Base-by-base conservation (phyloP, 1,139 yeast genomes). In the Lodderomyces oxycetoniae region DNA sequence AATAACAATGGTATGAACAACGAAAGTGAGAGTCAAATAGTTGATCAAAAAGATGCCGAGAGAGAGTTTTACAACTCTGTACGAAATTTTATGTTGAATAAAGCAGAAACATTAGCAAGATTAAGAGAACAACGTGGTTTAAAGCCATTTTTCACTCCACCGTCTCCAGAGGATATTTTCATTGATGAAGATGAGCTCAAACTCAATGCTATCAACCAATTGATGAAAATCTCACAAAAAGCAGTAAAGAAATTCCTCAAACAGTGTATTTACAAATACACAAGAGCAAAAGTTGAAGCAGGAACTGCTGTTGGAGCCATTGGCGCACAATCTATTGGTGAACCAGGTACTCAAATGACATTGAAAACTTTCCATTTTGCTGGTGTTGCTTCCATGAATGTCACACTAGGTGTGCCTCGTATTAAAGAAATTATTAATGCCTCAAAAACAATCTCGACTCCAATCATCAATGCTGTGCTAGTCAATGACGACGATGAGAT, bases 221-320 rank as follows among this genome's bases (percentile, higher is more conserved):
- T 91, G 14, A 63, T 79, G 42, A 86, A 83, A 51, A 80, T 91
- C 33, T 73, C 95, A 1, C 64, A 71, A 27, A 51, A 57, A 9
- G 67, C 83, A 41, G 74, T 91, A 13, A 58, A 59, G n/a, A 74
- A 69, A 42, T 93, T 93, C 60, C 65, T 93, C 52, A 71, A 74
- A 32, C 77, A 83, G 46, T 86, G 96, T 49, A 69, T 91, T 42
- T 68, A 71, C 48, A 93, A 93, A 60, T 93, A 91, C 51, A 79
- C 79, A 37, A 74, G 83, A 47, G 96, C 99, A 10, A 82, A 81
- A 60, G 97, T 93, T 15, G 99, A 93, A 56, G 98, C 99, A 1
- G 99, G 98, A 45, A 91, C 98, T 6, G 98, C 99, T 3, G 98
- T 91, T 33, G 98, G 98, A 45, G 98, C 98, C 11, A 89, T 91